A percentile compares a stretch with the other conserved stretches of the same genome.
Conservation (phyloP, 306 rosid genomes). For the Betula pendula region DNA sequence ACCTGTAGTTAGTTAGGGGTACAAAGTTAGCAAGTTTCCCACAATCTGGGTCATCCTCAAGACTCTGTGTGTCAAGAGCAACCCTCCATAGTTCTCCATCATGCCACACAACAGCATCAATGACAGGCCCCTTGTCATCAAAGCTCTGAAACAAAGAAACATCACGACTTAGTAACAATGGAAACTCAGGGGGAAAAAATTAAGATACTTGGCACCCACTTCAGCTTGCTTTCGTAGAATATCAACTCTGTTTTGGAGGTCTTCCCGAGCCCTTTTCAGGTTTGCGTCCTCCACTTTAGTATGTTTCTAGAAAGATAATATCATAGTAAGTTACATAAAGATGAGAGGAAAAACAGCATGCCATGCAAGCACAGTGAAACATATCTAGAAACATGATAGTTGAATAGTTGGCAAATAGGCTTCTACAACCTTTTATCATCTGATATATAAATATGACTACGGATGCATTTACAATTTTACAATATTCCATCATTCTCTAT, state of each 20-base stretch:
- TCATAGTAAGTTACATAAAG: slow-evolving; percentile 20
- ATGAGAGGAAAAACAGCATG: slow-evolving; percentile 8
- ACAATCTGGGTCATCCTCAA: slow-evolving; percentile 69
- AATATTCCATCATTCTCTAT: slow-evolving; percentile 2
- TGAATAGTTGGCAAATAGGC: not conserved
- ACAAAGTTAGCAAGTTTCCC: slow-evolving; percentile 83
- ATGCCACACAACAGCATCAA: slow-evolving; percentile 97
- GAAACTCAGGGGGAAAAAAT: slow-evolving; percentile 19
- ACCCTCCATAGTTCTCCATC: slow-evolving; percentile 97
- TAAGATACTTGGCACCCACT: slow-evolving; percentile 47
- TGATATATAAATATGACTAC: not conserved
- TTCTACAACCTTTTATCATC: not conserved
- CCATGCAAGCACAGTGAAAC: slow-evolving; percentile 19
- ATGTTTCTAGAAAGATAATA: slow-evolving; percentile 58
- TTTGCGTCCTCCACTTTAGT: slow-evolving; percentile 58
- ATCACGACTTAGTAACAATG: slow-evolving; percentile 15
- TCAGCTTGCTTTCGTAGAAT: slow-evolving; percentile 80
- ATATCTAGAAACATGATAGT: not conserved
- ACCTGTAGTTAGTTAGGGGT: slow-evolving; percentile 92
- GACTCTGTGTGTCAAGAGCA: slow-evolving; percentile 87
- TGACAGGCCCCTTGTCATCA: slow-evolving; percentile 84
- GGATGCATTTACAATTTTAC: not conserved
- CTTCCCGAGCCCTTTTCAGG: slow-evolving; percentile 70
- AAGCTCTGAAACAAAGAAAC: slow-evolving; percentile 61
- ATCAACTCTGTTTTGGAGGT: slow-evolving; percentile 78